Conservation (phyloP, 306 rosid species). For the Medicago arabica region DNA sequence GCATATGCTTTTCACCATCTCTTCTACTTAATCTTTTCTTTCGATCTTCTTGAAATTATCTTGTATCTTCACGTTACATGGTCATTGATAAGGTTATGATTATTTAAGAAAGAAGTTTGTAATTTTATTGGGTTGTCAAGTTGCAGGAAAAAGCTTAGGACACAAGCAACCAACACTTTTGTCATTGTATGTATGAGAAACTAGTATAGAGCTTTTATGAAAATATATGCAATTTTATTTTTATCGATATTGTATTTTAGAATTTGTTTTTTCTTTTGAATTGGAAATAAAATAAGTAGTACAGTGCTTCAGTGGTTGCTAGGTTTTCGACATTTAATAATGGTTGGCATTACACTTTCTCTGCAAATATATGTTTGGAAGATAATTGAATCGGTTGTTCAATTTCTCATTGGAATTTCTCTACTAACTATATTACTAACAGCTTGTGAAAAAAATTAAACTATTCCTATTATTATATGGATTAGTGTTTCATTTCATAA, state of each 20-base stretch:
- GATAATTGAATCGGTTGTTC: too few relatives aligned
- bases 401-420: too few relatives aligned
- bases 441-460: too few relatives aligned
- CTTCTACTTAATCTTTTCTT: constrained; percentile 30
- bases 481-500: too few relatives aligned
- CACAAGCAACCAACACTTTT: constrained; percentile 50
- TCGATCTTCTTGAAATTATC: constrained; percentile 47
- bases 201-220: constrained; percentile 49
- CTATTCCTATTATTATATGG: too few relatives aligned
- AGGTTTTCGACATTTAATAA: not conserved
- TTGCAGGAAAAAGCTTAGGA: constrained; percentile 50
- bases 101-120: constrained; percentile 46
- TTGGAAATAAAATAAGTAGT: not conserved
- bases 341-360: not conserved
- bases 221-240: constrained; percentile 45
- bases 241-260: not conserved
- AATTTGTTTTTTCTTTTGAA: not conserved
- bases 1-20: constrained; percentile 57
- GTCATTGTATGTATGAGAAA: constrained; percentile 57
- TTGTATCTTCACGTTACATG: constrained; percentile 48
- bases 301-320: not conserved
- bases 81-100: constrained; percentile 51
- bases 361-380: too few relatives aligned
- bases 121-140: constrained; percentile 46
- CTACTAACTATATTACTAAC: too few relatives aligned